phyloP scores from a whole-genome alignment of 495 filamentous ascomycete species.

The Ascobolus immersus region DNA sequence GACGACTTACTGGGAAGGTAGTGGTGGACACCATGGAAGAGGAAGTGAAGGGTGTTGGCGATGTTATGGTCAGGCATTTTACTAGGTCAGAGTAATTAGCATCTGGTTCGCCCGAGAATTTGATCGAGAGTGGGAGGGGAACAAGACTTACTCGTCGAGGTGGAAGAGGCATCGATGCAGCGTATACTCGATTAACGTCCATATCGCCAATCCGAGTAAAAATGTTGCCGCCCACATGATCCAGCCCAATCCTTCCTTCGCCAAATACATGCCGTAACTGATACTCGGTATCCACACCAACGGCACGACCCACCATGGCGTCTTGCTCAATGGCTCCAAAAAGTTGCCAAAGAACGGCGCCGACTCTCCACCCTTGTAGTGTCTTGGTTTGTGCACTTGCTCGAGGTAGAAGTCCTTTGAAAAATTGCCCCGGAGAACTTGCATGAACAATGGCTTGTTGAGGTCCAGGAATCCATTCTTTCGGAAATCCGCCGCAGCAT shows the following conservation, averaged over 20 bases:
- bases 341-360: constrained; percentile 96
- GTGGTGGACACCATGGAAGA: constrained; percentile 93
- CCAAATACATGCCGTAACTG: constrained; percentile 46
- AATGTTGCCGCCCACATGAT: constrained; percentile 8
- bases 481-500: constrained; percentile 45
- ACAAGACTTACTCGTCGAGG: constrained; percentile 46
- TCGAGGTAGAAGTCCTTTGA: constrained; percentile 83
- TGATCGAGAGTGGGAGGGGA: background rate
- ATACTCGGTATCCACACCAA: constrained; percentile 62
- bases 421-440: constrained; percentile 76
- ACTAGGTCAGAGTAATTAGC: constrained; percentile 11
- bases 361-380: constrained; percentile 78
- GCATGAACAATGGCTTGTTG: constrained; percentile 56
- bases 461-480: constrained; percentile 86
- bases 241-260: constrained; percentile 36
- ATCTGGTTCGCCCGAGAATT: constrained; percentile 6
- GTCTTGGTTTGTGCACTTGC: constrained; percentile 80
- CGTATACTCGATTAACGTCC: constrained; percentile 76
- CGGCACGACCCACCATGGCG: constrained; percentile 78
- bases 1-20: constrained; percentile 37
- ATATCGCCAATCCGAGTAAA: constrained; percentile 37
- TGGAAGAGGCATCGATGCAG: constrained; percentile 89
- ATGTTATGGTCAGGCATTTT: constrained; percentile 67
- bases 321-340: constrained; percentile 79
- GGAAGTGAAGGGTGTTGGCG: constrained; percentile 69